Evolutionary conservation across 139 green algal species (phyloP).

Genomic region (Chlamydomonas incerta): DNA sequence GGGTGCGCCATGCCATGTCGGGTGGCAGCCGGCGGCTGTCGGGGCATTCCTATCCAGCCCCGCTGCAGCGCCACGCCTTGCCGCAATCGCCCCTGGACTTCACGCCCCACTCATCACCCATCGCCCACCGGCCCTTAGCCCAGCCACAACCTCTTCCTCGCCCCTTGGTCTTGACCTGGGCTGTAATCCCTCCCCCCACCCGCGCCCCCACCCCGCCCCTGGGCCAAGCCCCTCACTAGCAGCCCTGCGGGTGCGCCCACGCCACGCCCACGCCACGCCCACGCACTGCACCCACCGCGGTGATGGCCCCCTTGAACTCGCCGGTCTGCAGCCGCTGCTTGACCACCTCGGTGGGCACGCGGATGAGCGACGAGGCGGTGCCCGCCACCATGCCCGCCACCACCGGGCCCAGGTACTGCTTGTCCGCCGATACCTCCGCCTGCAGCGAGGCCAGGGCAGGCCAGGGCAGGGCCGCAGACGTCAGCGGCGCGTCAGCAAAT

Average conservation of each 20-base stretch:
- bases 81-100: no score
- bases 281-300: slow-evolving; percentile 72
- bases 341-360: slow-evolving; percentile 97
- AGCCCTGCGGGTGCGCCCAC: background rate
- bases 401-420: slow-evolving; percentile 68
- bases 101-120: background rate
- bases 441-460: background rate
- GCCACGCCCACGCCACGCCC: background rate
- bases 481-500: background rate
- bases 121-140: background rate
- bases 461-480: background rate
- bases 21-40: no score
- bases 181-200: background rate
- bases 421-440: slow-evolving; percentile 49
- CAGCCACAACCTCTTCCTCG: background rate
- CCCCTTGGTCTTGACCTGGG: no score
- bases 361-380: slow-evolving; percentile 85
- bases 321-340: slow-evolving; percentile 96
- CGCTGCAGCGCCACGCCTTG: no score
- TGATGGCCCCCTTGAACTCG: slow-evolving; percentile 69
- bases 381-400: slow-evolving; percentile 79
- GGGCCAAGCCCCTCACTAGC: background rate
- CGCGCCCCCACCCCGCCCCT: background rate
- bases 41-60: no score
- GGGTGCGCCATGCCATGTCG: no score